These are phyloP conservation scores for Microsporum ferrugineum DNA, from an alignment of 2,329 filamentous ascomycete species.

Conservation along the genomic window DNA sequence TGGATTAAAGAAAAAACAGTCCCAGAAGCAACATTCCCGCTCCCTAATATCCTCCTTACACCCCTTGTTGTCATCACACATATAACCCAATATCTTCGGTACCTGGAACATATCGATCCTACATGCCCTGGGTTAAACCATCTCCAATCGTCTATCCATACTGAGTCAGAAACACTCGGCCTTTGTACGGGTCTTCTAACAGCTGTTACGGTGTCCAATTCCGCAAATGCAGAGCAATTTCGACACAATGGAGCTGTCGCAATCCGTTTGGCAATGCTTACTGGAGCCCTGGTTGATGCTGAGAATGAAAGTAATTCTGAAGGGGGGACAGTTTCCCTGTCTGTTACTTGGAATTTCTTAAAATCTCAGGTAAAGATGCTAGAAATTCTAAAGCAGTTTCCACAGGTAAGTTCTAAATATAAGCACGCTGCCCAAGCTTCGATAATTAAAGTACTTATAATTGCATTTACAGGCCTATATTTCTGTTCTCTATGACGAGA, in stretches of 20 bases:
- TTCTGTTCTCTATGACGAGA: slow-evolving; percentile 30
- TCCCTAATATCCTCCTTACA: slow-evolving; percentile 26
- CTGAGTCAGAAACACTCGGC: slow-evolving; percentile 21
- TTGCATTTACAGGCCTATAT: slow-evolving; percentile 24
- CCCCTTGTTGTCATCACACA: slow-evolving; percentile 32
- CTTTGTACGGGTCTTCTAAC: slow-evolving; percentile 34
- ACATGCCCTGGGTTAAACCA: background rate
- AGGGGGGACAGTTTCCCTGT: slow-evolving; percentile 19
- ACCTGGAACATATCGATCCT: slow-evolving; percentile 11
- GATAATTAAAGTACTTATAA: background rate
- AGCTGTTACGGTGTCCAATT: slow-evolving; percentile 28
- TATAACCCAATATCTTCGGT: slow-evolving; percentile 25
- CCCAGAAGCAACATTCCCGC: slow-evolving; percentile 8
- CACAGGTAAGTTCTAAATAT: slow-evolving; percentile 10
- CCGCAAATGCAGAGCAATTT: slow-evolving; percentile 21
- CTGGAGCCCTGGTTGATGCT: slow-evolving; percentile 30
- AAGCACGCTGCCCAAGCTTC: background rate
- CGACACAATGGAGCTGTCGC: slow-evolving; percentile 27
- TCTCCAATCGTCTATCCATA: slow-evolving; percentile 2
- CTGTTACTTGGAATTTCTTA: slow-evolving; percentile 7
- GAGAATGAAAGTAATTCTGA: slow-evolving; percentile 18
- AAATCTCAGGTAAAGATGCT: slow-evolving; percentile 14
- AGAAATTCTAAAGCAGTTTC: slow-evolving; percentile 16
- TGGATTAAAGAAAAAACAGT: slow-evolving; percentile 14
- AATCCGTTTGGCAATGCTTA: slow-evolving; percentile 30